Evolutionary conservation across 345 rosid species (phyloP).

Genomic region (Aegle marmelos): DNA sequence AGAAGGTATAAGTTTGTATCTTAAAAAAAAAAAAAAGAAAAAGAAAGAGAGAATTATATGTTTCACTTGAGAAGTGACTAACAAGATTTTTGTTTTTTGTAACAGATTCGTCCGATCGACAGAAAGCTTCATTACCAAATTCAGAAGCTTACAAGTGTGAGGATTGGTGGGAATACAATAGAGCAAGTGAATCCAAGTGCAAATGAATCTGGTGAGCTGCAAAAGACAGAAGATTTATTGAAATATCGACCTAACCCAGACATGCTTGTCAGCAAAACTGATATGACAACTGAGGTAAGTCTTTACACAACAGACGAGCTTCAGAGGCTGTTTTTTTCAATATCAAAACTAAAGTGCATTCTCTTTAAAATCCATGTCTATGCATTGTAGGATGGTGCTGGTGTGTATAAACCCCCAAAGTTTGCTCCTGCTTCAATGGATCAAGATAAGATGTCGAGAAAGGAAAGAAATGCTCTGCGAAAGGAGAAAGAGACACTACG

Average conservation of each 20-base stretch:
- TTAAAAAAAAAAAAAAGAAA: not conserved
- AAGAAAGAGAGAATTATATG: too few species aligned
- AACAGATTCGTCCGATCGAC: constrained; percentile 85
- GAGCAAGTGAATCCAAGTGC: constrained; percentile 33
- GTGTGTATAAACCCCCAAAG: constrained; percentile 67
- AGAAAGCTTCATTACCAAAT: constrained; percentile 89
- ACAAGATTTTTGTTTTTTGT: not conserved
- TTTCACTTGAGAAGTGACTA: not conserved
- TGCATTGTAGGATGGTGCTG: constrained; percentile 45
- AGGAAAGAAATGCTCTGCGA: constrained; percentile 66
- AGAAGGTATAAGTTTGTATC: constrained; percentile 56
- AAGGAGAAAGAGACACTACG: constrained; percentile 60
- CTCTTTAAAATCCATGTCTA: constrained; percentile 17
- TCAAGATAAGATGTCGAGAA: constrained; percentile 69
- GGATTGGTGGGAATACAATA: constrained; percentile 28
- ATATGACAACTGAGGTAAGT: constrained; percentile 35
- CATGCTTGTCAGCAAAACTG: constrained; percentile 55
- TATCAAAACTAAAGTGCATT: constrained; percentile 1
- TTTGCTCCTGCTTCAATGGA: constrained; percentile 74
- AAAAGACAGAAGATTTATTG: constrained; percentile 63
- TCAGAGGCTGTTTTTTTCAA: not conserved
- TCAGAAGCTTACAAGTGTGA: constrained; percentile 69
- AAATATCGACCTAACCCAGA: constrained; percentile 80
- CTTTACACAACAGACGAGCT: not conserved
- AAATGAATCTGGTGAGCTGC: constrained; percentile 30